Percentiles rank a stretch among this genome's conserved stretches.
Conservation (phyloP, 2,329 filamentous ascomycete genomes). For the Pseudogymnoascus sp. region DNA sequence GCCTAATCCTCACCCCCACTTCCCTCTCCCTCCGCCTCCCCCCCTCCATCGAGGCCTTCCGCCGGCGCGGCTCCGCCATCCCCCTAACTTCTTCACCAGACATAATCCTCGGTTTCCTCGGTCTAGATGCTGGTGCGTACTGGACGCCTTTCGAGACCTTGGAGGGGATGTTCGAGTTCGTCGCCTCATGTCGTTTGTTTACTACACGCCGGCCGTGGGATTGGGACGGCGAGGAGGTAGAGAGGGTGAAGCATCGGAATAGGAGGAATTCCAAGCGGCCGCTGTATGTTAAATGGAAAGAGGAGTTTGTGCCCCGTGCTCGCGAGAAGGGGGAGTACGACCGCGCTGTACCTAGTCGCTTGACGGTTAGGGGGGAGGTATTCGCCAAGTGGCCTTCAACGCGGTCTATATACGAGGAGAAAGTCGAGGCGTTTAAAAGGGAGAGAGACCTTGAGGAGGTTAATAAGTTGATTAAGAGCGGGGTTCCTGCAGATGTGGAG, state of each 20-base stretch:
- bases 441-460: slow-evolving; percentile 37
- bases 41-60: slow-evolving; percentile 53
- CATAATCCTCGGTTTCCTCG: slow-evolving; percentile 54
- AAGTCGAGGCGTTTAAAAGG: slow-evolving; percentile 35
- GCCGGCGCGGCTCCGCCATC: slow-evolving; percentile 48
- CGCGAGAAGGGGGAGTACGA: slow-evolving; percentile 33
- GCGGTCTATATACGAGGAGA: slow-evolving; percentile 36
- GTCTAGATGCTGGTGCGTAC: slow-evolving; percentile 45
- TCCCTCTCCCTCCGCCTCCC: slow-evolving; percentile 61
- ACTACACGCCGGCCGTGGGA: slow-evolving; percentile 32
- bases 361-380: slow-evolving; percentile 43
- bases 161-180: slow-evolving; percentile 55
- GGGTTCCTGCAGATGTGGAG: slow-evolving; percentile 25
- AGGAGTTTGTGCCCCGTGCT: slow-evolving; percentile 53
- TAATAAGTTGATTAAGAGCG: slow-evolving; percentile 39
- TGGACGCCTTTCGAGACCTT: slow-evolving; percentile 45
- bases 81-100: slow-evolving; percentile 50
- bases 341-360: slow-evolving; percentile 28
- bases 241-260: slow-evolving; percentile 45
- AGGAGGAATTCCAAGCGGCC: slow-evolving; percentile 47
- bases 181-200: slow-evolving; percentile 51
- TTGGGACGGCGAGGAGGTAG: slow-evolving; percentile 15
- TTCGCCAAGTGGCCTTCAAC: slow-evolving; percentile 42
- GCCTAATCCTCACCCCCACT: slow-evolving; percentile 55
- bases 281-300: slow-evolving; percentile 52